phyloP scores from a whole-genome alignment of 2,329 filamentous ascomycete species.

The Magnaporthales sp. region DNA sequence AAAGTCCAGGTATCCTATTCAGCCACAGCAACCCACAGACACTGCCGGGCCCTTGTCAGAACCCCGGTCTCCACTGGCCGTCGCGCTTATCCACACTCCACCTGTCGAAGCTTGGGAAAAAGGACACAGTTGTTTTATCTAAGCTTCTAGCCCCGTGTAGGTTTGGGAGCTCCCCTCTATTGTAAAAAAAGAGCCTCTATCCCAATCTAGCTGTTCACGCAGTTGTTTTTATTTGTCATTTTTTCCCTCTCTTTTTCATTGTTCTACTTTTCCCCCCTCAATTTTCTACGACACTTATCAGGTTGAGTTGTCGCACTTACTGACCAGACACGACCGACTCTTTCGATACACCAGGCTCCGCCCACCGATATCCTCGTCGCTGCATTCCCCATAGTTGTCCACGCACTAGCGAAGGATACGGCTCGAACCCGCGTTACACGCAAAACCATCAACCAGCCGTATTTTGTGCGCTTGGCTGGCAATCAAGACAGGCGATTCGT shows the following conservation, averaged over 20 bases:
- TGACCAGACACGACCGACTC: background rate
- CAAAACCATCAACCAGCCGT: background rate
- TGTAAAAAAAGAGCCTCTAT: conserved; percentile 1
- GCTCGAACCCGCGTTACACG: background rate
- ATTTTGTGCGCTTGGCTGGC: background rate
- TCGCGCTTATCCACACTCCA: background rate
- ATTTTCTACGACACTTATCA: background rate
- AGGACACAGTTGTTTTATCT: conserved; percentile 9
- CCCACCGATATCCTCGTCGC: background rate
- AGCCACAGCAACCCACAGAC: conserved; percentile 1
- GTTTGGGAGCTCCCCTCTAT: conserved; percentile 4
- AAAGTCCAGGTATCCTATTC: background rate
- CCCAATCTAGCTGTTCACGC: background rate
- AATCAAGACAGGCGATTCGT: background rate
- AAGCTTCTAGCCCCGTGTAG: conserved; percentile 1
- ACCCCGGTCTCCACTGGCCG: background rate
- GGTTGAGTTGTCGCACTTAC: background rate
- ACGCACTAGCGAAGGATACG: background rate
- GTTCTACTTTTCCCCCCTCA: background rate
- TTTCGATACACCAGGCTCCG: background rate
- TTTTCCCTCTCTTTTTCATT: background rate
- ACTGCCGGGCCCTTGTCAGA: background rate
- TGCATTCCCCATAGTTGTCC: background rate
- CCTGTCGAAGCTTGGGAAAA: conserved; percentile 3
- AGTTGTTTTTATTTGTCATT: background rate